phyloP scores from a whole-genome alignment of 176 grass and related monocot species.

The Oryza glaberrima region DNA sequence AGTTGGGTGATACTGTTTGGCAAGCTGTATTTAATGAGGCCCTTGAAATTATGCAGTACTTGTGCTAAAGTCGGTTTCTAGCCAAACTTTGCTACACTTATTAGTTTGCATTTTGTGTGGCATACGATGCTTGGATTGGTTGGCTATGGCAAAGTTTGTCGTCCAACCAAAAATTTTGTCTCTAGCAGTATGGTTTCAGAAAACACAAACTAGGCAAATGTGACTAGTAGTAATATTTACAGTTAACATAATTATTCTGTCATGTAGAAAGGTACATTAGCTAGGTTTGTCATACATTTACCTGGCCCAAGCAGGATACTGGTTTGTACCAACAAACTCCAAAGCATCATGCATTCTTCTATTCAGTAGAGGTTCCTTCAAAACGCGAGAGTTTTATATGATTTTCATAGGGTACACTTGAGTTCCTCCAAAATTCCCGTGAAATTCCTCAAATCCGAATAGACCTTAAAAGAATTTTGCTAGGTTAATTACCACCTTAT shows the following conservation, averaged over 20 bases:
- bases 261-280: background rate
- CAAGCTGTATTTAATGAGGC: background rate
- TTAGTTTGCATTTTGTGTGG: background rate
- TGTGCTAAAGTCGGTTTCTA: background rate
- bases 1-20: no score
- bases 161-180: no score
- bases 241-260: background rate
- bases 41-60: background rate
- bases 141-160: background rate
- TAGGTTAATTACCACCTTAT: background rate
- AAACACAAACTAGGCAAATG: background rate
- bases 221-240: background rate
- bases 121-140: background rate
- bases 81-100: background rate
- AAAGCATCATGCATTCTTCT: no score
- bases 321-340: no score
- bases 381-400: no score
- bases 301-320: no score
- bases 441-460: no score
- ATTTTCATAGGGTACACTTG: no score
- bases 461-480: background rate
- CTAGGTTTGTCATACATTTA: background rate
- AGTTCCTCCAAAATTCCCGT: no score
- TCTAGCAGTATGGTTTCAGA: background rate
- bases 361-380: no score